These are phyloP conservation scores for Tardiomyces blankii DNA, from an alignment of 1,139 yeast species.

Conservation along the genomic window DNA sequence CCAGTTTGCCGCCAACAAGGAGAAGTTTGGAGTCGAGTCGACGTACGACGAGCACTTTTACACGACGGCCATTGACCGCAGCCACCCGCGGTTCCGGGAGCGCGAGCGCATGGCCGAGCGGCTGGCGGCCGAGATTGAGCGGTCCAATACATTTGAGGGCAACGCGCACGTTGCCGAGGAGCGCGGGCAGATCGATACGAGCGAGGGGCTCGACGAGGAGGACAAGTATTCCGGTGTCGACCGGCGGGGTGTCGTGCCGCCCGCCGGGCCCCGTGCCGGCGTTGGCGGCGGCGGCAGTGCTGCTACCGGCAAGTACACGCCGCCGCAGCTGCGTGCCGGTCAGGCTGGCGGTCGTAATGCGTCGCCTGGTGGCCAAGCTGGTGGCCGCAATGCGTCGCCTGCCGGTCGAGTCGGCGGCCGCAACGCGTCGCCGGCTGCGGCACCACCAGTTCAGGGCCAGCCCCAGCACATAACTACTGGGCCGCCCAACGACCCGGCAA, in stretches of 20 bases:
- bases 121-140: constrained; percentile 77
- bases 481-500: constrained; percentile 54
- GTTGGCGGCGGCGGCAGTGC: neutral
- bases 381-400: neutral
- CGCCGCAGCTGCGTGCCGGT: constrained; percentile 59
- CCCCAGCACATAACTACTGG: constrained; percentile 8
- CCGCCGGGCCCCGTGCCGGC: neutral
- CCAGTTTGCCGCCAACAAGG: constrained; percentile 83
- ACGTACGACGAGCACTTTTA: constrained; percentile 82
- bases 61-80: constrained; percentile 71
- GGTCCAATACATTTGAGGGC: constrained; percentile 42
- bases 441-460: constrained; percentile 13
- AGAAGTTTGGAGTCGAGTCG: constrained; percentile 79
- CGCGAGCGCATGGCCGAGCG: constrained; percentile 61
- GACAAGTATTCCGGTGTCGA: constrained; percentile 91
- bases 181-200: constrained; percentile 69
- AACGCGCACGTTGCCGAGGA: constrained; percentile 86
- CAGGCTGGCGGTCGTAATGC: no score
- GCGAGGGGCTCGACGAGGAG: constrained; percentile 87
- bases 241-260: constrained; percentile 16
- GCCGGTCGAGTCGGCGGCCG: neutral
- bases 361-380: no score
- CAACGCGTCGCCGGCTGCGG: constrained; percentile 13
- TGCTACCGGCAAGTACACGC: constrained; percentile 36
- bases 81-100: constrained; percentile 62